Conservation (phyloP, 2,329 filamentous ascomycete species). For the Claviceps sp. region DNA sequence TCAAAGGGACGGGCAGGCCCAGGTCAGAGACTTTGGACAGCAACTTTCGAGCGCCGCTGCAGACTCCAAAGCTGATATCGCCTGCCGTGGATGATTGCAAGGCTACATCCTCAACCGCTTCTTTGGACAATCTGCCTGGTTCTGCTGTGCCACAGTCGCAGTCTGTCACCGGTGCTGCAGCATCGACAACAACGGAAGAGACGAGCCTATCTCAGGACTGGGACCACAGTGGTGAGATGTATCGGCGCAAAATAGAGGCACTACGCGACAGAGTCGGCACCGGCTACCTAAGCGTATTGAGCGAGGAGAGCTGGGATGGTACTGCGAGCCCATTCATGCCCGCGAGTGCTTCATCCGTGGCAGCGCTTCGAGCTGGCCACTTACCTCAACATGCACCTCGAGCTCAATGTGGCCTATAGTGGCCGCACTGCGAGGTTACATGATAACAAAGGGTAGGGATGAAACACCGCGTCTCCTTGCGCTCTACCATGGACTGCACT, state of each 20-base stretch:
- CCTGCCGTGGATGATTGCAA: constrained; percentile 20
- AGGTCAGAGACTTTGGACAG: constrained; percentile 13
- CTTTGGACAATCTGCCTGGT: not conserved
- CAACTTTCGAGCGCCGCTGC: constrained; percentile 33
- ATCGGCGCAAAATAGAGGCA: constrained; percentile 77
- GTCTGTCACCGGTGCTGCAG: not conserved
- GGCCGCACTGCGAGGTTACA: constrained; percentile 35
- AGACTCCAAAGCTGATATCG: constrained; percentile 23
- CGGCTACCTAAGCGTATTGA: constrained; percentile 74
- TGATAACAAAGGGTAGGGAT: not conserved
- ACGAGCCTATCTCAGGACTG: constrained; percentile 38
- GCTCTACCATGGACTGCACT: not conserved
- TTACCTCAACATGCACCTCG: constrained; percentile 18
- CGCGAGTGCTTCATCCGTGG: constrained; percentile 13
- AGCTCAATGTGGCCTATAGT: constrained; percentile 36
- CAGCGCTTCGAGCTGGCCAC: constrained; percentile 18
- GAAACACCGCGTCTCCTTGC: not conserved
- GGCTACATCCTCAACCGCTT: constrained; percentile 6
- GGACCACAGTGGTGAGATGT: constrained; percentile 61
- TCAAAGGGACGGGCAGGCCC: constrained; percentile 10
- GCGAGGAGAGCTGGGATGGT: constrained; percentile 57
- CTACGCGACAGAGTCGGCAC: constrained; percentile 75
- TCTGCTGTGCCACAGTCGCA: not conserved
- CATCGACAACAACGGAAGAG: not conserved
- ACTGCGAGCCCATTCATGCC: constrained; percentile 16